A percentile compares a stretch with the other conserved stretches of the same genome.
Conservation (phyloP, 2,329 filamentous ascomycete genomes). For the Cercospora berteroae region DNA sequence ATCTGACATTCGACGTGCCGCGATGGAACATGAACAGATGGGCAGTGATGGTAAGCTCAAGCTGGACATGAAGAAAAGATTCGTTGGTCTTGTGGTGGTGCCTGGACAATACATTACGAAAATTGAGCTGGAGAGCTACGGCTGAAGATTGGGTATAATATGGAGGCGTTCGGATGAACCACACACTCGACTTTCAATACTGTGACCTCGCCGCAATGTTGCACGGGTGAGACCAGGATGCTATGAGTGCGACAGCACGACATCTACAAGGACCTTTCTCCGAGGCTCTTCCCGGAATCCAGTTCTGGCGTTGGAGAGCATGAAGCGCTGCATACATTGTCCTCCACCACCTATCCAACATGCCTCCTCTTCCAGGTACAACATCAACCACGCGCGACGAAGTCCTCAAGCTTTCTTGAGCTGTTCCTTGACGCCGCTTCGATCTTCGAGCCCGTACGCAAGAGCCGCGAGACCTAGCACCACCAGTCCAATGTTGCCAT, state of each 20-base stretch:
- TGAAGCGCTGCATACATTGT: background rate
- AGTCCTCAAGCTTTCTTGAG: constrained; percentile 23
- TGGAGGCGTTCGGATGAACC: too few relatives aligned
- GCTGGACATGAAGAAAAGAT: constrained; percentile 77
- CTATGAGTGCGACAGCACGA: background rate
- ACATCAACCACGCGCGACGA: background rate
- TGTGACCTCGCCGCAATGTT: too few relatives aligned
- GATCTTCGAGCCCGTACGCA: constrained; percentile 27
- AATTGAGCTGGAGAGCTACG: constrained; percentile 76
- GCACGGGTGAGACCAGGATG: background rate
- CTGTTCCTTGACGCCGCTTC: constrained; percentile 20
- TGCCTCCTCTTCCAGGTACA: background rate
- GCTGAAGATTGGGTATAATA: too few relatives aligned
- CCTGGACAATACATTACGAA: constrained; percentile 81
- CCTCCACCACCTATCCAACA: background rate
- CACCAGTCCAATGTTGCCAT: constrained; percentile 34
- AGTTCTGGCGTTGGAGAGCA: background rate
- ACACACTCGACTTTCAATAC: too few relatives aligned
- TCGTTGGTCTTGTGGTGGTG: constrained; percentile 84
- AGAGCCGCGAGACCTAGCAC: constrained; percentile 33
- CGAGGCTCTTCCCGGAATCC: background rate
- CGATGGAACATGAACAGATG: constrained; percentile 35
- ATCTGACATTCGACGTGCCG: constrained; percentile 44
- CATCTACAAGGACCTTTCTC: background rate
- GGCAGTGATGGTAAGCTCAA: constrained; percentile 45